Conservation (phyloP, 2,329 filamentous ascomycete genomes). For the Aspergillus sergii region DNA sequence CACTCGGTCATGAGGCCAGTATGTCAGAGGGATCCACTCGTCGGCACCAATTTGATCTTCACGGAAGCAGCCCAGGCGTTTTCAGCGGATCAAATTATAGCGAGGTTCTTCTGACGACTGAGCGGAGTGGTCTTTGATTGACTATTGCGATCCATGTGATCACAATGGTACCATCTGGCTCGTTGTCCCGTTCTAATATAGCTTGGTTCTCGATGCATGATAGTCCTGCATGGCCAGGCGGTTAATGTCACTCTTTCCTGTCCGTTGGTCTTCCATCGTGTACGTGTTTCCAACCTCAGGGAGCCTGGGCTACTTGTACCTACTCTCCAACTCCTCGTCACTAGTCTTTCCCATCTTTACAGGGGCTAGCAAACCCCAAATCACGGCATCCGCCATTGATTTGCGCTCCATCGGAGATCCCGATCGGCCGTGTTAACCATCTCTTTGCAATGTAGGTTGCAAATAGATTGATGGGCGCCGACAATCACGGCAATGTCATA, state of each 20-base stretch:
- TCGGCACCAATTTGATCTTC: constrained; percentile 52
- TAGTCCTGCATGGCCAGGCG: constrained; percentile 21
- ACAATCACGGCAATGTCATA: constrained; percentile 36
- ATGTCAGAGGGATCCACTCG: constrained; percentile 53
- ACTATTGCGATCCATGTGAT: constrained; percentile 28
- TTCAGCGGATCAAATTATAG: constrained; percentile 45
- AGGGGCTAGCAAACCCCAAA: constrained; percentile 49
- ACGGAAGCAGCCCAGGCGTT: constrained; percentile 28
- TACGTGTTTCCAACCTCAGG: constrained; percentile 51
- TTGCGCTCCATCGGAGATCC: constrained; percentile 51
- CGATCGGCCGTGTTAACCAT: constrained; percentile 70
- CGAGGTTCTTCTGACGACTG: constrained; percentile 56
- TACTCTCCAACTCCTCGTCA: constrained; percentile 42
- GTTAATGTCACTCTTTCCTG: constrained; percentile 13
- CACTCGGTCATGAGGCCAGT: constrained; percentile 47
- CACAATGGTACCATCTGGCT: constrained; percentile 31
- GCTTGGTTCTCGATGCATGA: constrained; percentile 23
- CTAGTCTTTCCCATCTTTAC: constrained; percentile 16
- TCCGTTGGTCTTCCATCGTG: constrained; percentile 43
- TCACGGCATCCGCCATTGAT: constrained; percentile 57
- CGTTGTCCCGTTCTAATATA: constrained; percentile 43
- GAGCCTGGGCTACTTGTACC: constrained; percentile 38
- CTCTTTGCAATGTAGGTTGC: constrained; percentile 57
- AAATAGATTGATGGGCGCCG: constrained; percentile 61
- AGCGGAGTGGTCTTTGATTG: constrained; percentile 40